phyloP scores from a whole-genome alignment of 2,329 filamentous ascomycete species.

The Calonectria hawksworthii region DNA sequence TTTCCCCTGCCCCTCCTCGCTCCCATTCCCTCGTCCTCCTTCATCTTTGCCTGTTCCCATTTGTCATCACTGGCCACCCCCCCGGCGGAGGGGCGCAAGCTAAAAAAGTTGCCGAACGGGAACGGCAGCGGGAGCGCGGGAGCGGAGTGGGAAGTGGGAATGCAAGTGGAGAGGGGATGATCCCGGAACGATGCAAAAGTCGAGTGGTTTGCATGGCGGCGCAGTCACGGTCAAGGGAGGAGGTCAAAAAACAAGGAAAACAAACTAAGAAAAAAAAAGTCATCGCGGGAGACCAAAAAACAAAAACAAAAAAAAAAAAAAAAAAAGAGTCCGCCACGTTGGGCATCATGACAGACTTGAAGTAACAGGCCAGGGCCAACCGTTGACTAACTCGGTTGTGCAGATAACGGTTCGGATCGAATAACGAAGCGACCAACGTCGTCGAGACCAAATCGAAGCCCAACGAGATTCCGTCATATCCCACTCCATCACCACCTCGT shows the following conservation, averaged over 20 bases:
- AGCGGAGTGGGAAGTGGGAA: conserved; percentile 26
- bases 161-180: conserved; percentile 24
- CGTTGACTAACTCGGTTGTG: conserved; percentile 5
- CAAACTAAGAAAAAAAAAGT: neutral
- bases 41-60: neutral
- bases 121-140: conserved; percentile 29
- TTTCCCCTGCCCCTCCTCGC: neutral
- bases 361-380: neutral
- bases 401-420: conserved; percentile 7
- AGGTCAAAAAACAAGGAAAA: neutral
- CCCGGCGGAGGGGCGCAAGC: conserved; percentile 25
- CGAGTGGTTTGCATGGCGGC: conserved; percentile 3
- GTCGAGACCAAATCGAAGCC: conserved; percentile 14
- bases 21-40: neutral
- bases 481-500: conserved; percentile 7
- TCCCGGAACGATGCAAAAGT: conserved; percentile 23
- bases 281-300: neutral
- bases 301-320: neutral
- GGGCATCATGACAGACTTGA: neutral
- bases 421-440: neutral
- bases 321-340: neutral
- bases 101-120: conserved; percentile 28
- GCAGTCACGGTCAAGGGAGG: neutral
- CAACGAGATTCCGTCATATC: conserved; percentile 6
- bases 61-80: conserved; percentile 11